These are phyloP conservation scores for Capsicum chinense DNA, from an alignment of 257 asterid genomes.

Conservation along the genomic window DNA sequence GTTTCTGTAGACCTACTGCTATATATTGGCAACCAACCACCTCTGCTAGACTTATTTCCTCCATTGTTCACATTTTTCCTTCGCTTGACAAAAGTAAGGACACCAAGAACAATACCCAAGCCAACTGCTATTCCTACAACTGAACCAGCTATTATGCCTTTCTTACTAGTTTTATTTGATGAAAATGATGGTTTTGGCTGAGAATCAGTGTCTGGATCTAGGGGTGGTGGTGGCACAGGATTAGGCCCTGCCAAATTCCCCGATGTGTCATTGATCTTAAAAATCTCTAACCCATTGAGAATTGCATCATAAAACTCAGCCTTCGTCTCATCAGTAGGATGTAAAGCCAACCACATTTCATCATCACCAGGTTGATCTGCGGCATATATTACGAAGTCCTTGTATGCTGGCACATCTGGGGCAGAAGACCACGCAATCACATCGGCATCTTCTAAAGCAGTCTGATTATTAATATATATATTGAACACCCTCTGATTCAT, in stretches of 20 bases:
- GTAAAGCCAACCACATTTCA: constrained; percentile 61
- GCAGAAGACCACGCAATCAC: constrained; percentile 56
- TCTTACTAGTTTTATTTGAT: constrained; percentile 35
- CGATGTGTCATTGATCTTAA: constrained; percentile 57
- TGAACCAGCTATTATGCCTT: constrained; percentile 38
- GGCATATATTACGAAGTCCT: constrained; percentile 54
- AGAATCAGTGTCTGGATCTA: constrained; percentile 9
- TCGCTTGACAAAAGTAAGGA: constrained; percentile 34
- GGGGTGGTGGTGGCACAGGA: constrained; percentile 41
- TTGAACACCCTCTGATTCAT: constrained; percentile 68
- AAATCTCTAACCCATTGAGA: constrained; percentile 80
- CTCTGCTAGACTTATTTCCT: constrained; percentile 23
- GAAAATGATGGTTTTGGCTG: constrained; percentile 4
- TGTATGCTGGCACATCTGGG: constrained; percentile 54
- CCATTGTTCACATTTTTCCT: constrained; percentile 15
- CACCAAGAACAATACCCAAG: constrained; percentile 37
- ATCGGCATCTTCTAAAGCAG: constrained; percentile 62
- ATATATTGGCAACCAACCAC: constrained; percentile 59
- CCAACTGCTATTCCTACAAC: constrained; percentile 43
- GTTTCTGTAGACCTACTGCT: constrained; percentile 44
- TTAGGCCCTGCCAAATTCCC: constrained; percentile 71
- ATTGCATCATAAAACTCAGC: constrained; percentile 61
- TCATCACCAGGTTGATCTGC: constrained; percentile 37
- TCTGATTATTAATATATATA: constrained; percentile 55
- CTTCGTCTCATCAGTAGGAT: constrained; percentile 48